A percentile compares a stretch with the other conserved stretches of the same genome.
These are phyloP conservation scores for Ophiostoma ips DNA, from an alignment of 2,329 filamentous ascomycete genomes.

Conservation along the genomic window DNA sequence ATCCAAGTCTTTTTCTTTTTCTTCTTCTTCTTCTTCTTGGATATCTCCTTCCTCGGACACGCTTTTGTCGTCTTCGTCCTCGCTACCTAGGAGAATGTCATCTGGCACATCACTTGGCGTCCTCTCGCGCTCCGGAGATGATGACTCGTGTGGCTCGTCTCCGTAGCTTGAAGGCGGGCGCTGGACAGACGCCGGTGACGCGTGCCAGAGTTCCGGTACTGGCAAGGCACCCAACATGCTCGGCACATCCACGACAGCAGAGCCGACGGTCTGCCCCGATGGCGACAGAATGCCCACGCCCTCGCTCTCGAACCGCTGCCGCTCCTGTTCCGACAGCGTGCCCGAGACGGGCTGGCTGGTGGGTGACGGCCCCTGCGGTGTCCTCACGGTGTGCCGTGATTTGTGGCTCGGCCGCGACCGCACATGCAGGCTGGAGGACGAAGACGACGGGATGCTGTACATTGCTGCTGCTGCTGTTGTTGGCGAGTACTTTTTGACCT, in stretches of 20 bases:
- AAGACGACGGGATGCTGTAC: background rate
- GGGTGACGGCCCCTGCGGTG: background rate
- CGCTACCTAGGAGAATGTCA: background rate
- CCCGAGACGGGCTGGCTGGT: background rate
- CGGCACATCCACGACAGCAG: background rate
- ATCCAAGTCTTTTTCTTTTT: background rate
- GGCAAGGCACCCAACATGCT: background rate
- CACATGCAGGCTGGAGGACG: background rate
- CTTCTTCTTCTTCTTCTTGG: background rate
- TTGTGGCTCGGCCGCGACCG: background rate
- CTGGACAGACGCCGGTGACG: background rate
- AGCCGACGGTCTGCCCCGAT: background rate
- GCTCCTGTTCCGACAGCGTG: background rate
- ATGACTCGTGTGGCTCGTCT: background rate
- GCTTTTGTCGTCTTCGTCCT: background rate
- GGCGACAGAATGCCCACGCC: conserved; percentile 4
- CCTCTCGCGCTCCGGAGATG: background rate
- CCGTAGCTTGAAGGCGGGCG: background rate
- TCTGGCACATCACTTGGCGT: background rate
- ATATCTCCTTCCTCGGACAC: background rate
- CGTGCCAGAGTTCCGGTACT: background rate
- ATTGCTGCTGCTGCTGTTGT: background rate
- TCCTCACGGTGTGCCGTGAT: background rate
- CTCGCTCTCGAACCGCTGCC: background rate
- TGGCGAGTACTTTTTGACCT: background rate